Evolutionary conservation across 495 filamentous ascomycete species (phyloP), one percentile per base, ranked within the genome.

Genomic region (Arthonia radiata): DNA sequence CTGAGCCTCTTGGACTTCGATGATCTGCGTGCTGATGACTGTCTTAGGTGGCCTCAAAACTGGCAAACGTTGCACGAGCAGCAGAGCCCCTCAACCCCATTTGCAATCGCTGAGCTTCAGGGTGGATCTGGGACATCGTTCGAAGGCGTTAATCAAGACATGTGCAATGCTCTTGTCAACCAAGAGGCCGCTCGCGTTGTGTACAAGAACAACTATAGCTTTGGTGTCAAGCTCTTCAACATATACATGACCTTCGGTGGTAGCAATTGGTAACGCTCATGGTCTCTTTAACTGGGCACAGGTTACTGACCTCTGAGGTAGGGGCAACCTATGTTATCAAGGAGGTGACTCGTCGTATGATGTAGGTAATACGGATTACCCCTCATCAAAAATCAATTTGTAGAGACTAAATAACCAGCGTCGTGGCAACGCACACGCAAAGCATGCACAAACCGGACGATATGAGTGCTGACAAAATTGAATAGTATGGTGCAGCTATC

Each of bases 341-440:
- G 27, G 16, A 19, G 27, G 27, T 24, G 9, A 24, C 17, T 24
- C 27, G 16, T 29, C 27, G 9, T 29, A 29, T 23, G 27, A 29
- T 23, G 12, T 15, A 10, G 27, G 8, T 5, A 29, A 24, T 15
- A 24, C 9, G 12, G 27, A 29, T 7, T 5, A 29, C 8, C 27
- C n/a, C n/a, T n/a, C n/a, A n/a, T n/a, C n/a, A n/a, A n/a, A n/a
- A n/a, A n/a, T n/a, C n/a, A n/a, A n/a, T n/a, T n/a, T n/a, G n/a
- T n/a, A 22, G 7, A 22, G 19, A 11, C 19, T 22, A 6, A 7
- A 22, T 22, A 7, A 22, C 19, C 19, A 11, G 6, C 7, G 19
- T 7, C 6, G 19, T 6, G 7, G 19, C 7, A 6, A 22, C 68
- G 70, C 29, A 44, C 19, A 7, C 7, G 6, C 19, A 7, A 22